These are phyloP conservation scores for Scolecobasidium constrictum DNA, from an alignment of 2,329 filamentous ascomycete genomes.

Conservation along the genomic window DNA sequence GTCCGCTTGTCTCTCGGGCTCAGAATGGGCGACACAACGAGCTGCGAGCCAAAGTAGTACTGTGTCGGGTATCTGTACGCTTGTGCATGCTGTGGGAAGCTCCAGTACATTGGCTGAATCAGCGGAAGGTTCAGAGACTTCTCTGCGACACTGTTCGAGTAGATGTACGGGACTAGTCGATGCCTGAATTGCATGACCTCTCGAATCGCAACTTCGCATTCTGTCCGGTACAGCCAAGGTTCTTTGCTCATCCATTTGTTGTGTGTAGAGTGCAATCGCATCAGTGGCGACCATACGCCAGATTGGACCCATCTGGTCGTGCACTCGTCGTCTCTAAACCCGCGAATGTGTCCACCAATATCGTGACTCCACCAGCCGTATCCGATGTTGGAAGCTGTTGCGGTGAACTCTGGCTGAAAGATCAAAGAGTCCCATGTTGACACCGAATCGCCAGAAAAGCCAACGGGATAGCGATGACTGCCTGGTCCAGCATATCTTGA, in stretches of 20 bases:
- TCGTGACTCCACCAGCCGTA: constrained; percentile 62
- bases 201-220: constrained; percentile 34
- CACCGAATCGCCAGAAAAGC: constrained; percentile 52
- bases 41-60: constrained; percentile 46
- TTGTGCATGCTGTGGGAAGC: constrained; percentile 38
- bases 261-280: constrained; percentile 49
- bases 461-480: constrained; percentile 52
- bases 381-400: constrained; percentile 54
- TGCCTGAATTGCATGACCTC: constrained; percentile 45
- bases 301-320: constrained; percentile 51
- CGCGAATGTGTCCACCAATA: constrained; percentile 52
- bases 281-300: constrained; percentile 49
- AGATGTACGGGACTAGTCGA: constrained; percentile 48
- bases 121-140: constrained; percentile 37
- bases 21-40: constrained; percentile 48
- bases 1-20: constrained; percentile 37
- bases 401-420: constrained; percentile 58
- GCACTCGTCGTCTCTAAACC: constrained; percentile 47
- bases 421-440: constrained; percentile 49
- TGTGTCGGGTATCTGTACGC: constrained; percentile 48
- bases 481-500: constrained; percentile 53
- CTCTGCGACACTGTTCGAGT: constrained; percentile 43
- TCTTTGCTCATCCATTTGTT: constrained; percentile 50
- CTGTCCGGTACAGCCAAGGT: constrained; percentile 45
- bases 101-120: constrained; percentile 54